These are phyloP conservation scores for Capronia americana DNA, from an alignment of 2,329 filamentous ascomycete genomes.

Conservation along the genomic window DNA sequence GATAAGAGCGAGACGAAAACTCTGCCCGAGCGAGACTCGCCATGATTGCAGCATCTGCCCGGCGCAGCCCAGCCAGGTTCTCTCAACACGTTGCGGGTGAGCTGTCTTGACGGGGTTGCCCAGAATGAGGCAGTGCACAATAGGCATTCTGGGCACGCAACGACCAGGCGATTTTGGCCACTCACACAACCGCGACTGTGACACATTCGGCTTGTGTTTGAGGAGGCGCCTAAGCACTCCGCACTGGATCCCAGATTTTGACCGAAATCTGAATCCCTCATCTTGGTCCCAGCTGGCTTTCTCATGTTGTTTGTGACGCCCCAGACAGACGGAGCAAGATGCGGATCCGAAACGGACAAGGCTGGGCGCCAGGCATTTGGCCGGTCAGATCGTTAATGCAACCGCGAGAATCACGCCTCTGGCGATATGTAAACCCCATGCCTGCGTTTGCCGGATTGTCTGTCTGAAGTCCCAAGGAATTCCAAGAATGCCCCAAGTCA, in stretches of 20 bases:
- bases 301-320: not conserved
- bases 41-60: not conserved
- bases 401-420: not conserved
- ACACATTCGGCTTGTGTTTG: slow-evolving; percentile 23
- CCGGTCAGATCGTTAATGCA: not conserved
- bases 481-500: slow-evolving; percentile 9
- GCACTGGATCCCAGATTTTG: not conserved
- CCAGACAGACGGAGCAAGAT: not conserved
- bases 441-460: not conserved
- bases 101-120: slow-evolving; percentile 16
- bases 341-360: not conserved
- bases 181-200: slow-evolving; percentile 3
- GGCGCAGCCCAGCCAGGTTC: not conserved
- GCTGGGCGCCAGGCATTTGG: not conserved
- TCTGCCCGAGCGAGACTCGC: slow-evolving; percentile 4
- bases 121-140: slow-evolving; percentile 28
- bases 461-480: not conserved
- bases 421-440: not conserved
- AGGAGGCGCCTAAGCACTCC: slow-evolving; percentile 19
- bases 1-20: slow-evolving; percentile 11
- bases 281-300: not conserved
- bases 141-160: slow-evolving; percentile 24
- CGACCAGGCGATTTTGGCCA: slow-evolving; percentile 18
- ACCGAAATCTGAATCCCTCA: not conserved
- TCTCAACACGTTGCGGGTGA: slow-evolving; percentile 9